phyloP scores from a whole-genome alignment of 352 stramenopile species.

The Globisporangium orthogonon region DNA sequence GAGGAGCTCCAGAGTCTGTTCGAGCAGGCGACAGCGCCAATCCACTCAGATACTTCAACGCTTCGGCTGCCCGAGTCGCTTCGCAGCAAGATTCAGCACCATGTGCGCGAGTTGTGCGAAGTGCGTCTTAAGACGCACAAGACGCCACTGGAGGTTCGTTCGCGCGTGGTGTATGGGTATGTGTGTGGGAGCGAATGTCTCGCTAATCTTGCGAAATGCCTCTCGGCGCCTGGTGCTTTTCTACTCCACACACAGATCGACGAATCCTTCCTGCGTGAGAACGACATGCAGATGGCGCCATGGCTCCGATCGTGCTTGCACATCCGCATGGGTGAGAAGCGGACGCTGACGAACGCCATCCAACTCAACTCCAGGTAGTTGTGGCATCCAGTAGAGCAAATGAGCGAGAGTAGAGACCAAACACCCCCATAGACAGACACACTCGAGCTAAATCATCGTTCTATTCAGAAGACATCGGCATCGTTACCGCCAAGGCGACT shows the following conservation, averaged over 20 bases:
- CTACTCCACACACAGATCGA: constrained; percentile 27
- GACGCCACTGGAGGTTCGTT: constrained; percentile 20
- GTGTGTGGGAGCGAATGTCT: not conserved
- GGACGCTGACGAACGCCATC: constrained; percentile 21
- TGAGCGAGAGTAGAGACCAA: not conserved
- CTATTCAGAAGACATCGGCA: not conserved
- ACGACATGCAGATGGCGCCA: constrained; percentile 40
- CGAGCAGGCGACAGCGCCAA: constrained; percentile 16
- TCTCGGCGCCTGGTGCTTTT: not conserved
- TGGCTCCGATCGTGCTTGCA: constrained; percentile 66
- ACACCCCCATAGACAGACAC: not conserved
- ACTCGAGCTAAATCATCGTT: not conserved
- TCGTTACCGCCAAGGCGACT: not conserved
- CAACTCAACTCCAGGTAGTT: not conserved
- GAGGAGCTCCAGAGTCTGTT: constrained; percentile 41
- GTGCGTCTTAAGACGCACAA: constrained; percentile 15
- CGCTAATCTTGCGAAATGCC: not conserved
- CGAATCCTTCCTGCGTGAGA: constrained; percentile 31
- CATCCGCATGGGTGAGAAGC: constrained; percentile 66
- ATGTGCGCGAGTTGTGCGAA: constrained; percentile 4
- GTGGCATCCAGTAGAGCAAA: not conserved
- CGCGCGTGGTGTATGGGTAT: not conserved
- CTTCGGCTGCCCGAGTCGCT: constrained; percentile 26
- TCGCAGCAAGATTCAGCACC: constrained; percentile 12
- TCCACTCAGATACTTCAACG: not conserved